Evolutionary conservation across 352 stramenopile species (phyloP).

Genomic region (Blastocystis sp.): DNA sequence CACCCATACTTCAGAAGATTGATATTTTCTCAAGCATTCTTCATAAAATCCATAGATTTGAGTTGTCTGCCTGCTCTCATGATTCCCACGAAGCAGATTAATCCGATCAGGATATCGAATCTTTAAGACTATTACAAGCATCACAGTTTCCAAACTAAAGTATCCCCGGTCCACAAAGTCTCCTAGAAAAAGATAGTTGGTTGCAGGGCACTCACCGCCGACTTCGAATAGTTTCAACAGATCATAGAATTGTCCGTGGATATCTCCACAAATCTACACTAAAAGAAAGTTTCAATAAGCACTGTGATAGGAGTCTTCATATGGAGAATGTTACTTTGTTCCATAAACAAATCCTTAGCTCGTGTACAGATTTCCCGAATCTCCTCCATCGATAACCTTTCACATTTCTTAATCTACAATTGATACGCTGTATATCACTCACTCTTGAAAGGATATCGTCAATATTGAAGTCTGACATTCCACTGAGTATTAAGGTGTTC

Average conservation of each 20-base stretch:
- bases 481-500: too few relatives aligned
- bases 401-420: constrained; percentile 68
- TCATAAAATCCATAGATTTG: constrained; percentile 76
- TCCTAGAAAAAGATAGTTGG: constrained; percentile 99
- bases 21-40: constrained; percentile 71
- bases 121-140: constrained; percentile 95
- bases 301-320: constrained; percentile 97
- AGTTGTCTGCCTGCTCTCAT: constrained; percentile 96
- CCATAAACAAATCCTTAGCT: constrained; percentile 95
- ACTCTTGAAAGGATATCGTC: constrained; percentile 25
- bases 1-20: constrained; percentile 82
- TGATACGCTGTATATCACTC: not conserved
- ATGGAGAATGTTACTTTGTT: constrained; percentile 97
- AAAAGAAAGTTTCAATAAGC: constrained; percentile 62
- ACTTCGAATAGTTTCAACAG: constrained; percentile 92
- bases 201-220: constrained; percentile 92
- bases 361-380: constrained; percentile 86
- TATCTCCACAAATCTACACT: constrained; percentile 95
- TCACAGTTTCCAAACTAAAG: constrained; percentile 98
- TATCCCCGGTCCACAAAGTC: constrained; percentile 99
- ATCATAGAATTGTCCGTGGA: constrained; percentile 99
- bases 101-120: constrained; percentile 97
- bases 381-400: constrained; percentile 83
- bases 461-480: constrained; percentile 55
- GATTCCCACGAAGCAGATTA: constrained; percentile 96